Base-by-base conservation (phyloP, 2,329 filamentous ascomycete species). In the Clonostachys sp. region DNA sequence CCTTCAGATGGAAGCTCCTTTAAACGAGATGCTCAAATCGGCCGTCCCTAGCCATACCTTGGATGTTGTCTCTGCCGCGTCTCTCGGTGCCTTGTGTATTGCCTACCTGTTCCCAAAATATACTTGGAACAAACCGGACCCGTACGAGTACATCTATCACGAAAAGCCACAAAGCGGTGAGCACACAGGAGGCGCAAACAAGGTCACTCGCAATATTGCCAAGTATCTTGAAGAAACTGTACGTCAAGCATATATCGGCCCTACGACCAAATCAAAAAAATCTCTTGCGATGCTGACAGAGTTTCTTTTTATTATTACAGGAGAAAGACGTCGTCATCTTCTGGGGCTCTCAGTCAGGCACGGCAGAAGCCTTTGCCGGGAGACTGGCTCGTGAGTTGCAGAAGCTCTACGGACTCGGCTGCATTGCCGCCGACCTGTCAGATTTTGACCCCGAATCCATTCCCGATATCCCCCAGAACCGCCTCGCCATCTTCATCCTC, bases 321-420 rank as follows among this genome's bases (percentile, higher is more conserved):
- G 45, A 47, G 33, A 41, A 47, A 24, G 45, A 47, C 41, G 43
- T 47, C 33, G 17, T 46, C 12, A 42, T 46, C 24, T 42, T 46
- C 30, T 96, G 94, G 65, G 91, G 91, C 51, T 96, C 91, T 18
- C 91, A 96, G 71, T 96, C 91, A n/a, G 91, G 91, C 57, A 96
- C 90, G 14, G 91, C 91, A 30, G 91, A 96, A 70, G 89, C 94
- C 66, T 95, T 95, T 61, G 91, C 91, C 51, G 90, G 87, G 9
- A 79, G 91, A 55, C 71, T 96, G 55, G 88, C 91, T 51, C 95
- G 95, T 73, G 91, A 96, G 67, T 90, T 90, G 51, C 87, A 89
- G 59, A 89, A 89, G 59, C 80, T 90, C 7, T 45, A 39, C 18
- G 39, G 53, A 67, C n/a, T 48, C 69, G 6, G 61, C 66, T 17